These are phyloP conservation scores for Triticum monococcum DNA, from an alignment of 176 grass and related monocot genomes.

Conservation along the genomic window DNA sequence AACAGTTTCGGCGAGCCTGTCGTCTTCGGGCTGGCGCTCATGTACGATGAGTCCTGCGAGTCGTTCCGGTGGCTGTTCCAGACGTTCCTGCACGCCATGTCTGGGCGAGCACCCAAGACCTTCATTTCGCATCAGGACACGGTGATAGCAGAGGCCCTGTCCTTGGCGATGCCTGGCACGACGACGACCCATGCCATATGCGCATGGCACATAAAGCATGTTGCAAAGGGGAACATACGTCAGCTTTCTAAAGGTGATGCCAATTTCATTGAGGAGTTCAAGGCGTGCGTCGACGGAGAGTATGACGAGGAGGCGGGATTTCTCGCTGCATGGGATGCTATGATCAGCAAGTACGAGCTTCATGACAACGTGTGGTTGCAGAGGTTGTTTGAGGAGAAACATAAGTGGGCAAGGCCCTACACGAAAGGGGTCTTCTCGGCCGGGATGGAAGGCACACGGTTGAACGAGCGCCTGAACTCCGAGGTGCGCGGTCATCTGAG, in stretches of 20 bases:
- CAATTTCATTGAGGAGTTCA: constrained; percentile 68
- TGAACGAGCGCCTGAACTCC: constrained; percentile 43
- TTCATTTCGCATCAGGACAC: constrained; percentile 50
- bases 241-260: constrained; percentile 35
- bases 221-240: constrained; percentile 33
- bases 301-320: constrained; percentile 55
- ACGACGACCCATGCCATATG: constrained; percentile 47
- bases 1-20: constrained; percentile 57
- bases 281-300: constrained; percentile 50
- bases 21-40: constrained; percentile 54
- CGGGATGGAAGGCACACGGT: constrained; percentile 56
- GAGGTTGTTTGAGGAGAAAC: constrained; percentile 60
- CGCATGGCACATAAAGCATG: constrained; percentile 49
- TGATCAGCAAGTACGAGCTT: constrained; percentile 59
- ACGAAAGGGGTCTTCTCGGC: constrained; percentile 58
- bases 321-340: constrained; percentile 51
- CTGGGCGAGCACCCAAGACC: constrained; percentile 45
- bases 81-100: constrained; percentile 59
- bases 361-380: constrained; percentile 50
- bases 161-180: constrained; percentile 41
- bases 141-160: constrained; percentile 45
- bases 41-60: constrained; percentile 50
- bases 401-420: constrained; percentile 68
- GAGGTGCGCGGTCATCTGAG: constrained; percentile 47
- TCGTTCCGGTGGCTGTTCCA: constrained; percentile 75